A percentile compares a stretch with the other conserved stretches of the same genome.
Conservation (phyloP, 768 basidiomycete species). For the Termitomyces sp. region DNA sequence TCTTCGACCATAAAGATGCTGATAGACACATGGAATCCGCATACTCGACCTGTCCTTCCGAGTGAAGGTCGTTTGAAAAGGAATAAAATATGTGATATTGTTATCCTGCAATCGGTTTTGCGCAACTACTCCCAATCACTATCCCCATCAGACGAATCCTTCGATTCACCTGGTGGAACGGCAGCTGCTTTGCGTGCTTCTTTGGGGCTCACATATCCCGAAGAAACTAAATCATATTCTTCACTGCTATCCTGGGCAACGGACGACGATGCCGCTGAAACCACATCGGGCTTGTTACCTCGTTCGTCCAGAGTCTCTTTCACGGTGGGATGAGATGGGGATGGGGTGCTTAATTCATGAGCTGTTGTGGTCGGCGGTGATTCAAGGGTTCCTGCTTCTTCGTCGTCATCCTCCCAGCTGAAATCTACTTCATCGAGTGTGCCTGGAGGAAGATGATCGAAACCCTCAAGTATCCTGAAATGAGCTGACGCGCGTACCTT, state of each 20-base stretch:
- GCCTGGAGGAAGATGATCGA: conserved; percentile 26
- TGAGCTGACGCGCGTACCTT: conserved; percentile 40
- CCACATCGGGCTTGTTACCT: not conserved
- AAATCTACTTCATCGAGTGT: conserved; percentile 80
- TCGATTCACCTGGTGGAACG: conserved; percentile 18
- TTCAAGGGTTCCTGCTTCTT: conserved; percentile 33
- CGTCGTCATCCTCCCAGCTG: conserved; percentile 93
- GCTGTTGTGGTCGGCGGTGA: conserved; percentile 8
- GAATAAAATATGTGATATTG: not conserved
- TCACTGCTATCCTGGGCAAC: conserved; percentile 51
- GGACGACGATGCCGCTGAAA: conserved; percentile 5
- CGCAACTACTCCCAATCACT: conserved; percentile 63
- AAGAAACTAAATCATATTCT: conserved; percentile 63
- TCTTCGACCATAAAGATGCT: not conserved
- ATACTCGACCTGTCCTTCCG: not conserved
- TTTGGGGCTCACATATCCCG: conserved; percentile 42
- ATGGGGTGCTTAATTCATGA: conserved; percentile 9
- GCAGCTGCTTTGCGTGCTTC: conserved; percentile 23
- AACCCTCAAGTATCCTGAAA: not conserved
- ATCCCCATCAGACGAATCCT: conserved; percentile 35
- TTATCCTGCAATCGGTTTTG: not conserved
- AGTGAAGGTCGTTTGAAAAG: not conserved
- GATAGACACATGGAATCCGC: not conserved
- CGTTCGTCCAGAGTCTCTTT: conserved; percentile 3
- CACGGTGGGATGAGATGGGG: conserved; percentile 1